phyloP scores from a whole-genome alignment of 108 stramenopile species.

The Fragilariopsis cylindrus region DNA sequence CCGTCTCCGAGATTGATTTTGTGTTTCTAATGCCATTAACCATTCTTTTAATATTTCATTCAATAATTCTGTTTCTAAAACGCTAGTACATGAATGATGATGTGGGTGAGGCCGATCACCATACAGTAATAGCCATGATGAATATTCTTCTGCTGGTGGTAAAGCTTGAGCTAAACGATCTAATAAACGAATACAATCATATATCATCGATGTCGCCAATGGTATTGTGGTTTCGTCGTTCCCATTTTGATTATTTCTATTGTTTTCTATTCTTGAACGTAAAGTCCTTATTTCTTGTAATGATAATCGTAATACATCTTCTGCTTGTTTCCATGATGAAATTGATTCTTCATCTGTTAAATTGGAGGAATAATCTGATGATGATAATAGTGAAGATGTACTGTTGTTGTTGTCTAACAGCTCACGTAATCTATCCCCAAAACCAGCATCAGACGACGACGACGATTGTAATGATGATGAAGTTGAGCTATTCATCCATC shows the following conservation, averaged over 20 bases:
- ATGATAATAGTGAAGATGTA: too few species aligned
- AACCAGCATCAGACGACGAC: too few species aligned
- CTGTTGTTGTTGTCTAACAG: too few species aligned
- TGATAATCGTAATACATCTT: not conserved
- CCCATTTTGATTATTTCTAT: not conserved
- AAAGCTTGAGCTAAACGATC: not conserved
- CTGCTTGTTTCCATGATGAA: not conserved
- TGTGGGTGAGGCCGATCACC: not conserved
- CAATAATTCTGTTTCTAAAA: not conserved
- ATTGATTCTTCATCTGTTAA: not conserved
- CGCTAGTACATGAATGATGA: not conserved
- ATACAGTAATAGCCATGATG: not conserved
- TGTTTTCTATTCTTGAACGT: not conserved
- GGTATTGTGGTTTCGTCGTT: not conserved
- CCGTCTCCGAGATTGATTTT: not conserved
- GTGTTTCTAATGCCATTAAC: slow-evolving; percentile 1
- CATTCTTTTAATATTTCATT: slow-evolving; percentile 13
- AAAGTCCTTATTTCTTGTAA: not conserved
- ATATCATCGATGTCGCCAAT: not conserved
- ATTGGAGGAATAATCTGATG: too few species aligned
- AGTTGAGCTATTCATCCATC: too few species aligned
- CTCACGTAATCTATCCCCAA: too few species aligned
- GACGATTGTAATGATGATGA: too few species aligned
- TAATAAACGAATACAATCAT: not conserved
- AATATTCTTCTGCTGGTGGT: not conserved